Conservation (phyloP, 73 alveolate genomes). For the Paramecium sonneborni region DNA sequence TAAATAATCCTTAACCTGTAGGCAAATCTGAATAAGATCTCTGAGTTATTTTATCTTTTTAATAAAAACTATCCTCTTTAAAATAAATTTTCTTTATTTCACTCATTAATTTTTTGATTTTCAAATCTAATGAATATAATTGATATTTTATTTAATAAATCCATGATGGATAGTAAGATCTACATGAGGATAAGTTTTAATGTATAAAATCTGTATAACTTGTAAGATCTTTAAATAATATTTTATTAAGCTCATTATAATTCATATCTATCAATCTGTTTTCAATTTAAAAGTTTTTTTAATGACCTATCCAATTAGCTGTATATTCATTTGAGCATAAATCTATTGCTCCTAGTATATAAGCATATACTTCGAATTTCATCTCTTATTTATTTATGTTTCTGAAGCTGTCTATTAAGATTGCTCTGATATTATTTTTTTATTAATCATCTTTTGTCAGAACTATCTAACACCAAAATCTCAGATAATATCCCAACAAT, state of each 20-base stretch:
- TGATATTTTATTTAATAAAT: not conserved
- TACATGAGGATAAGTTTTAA: not conserved
- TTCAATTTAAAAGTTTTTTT: not conserved
- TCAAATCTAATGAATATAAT: not conserved
- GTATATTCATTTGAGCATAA: not conserved
- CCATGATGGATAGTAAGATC: not conserved
- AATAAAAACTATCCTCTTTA: no score
- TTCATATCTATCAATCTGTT: not conserved
- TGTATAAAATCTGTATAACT: not conserved
- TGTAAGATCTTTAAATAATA: not conserved
- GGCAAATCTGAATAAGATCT: no score
- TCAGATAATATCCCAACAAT: not conserved
- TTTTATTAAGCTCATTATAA: not conserved
- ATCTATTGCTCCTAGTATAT: not conserved
- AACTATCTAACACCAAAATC: not conserved
- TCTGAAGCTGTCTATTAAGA: not conserved
- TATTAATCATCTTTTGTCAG: not conserved
- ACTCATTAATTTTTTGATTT: not conserved
- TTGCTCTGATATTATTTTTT: not conserved
- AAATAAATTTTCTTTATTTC: not conserved
- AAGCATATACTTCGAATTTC: not conserved
- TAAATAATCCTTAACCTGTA: no score
- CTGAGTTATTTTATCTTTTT: no score
- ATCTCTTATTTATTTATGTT: not conserved
- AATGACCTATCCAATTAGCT: not conserved